Evolutionary conservation across 164 flowering plant genomes (phyloP), one percentile per base, ranked within the genome.

Genomic region (Paratinospora sagittata): DNA sequence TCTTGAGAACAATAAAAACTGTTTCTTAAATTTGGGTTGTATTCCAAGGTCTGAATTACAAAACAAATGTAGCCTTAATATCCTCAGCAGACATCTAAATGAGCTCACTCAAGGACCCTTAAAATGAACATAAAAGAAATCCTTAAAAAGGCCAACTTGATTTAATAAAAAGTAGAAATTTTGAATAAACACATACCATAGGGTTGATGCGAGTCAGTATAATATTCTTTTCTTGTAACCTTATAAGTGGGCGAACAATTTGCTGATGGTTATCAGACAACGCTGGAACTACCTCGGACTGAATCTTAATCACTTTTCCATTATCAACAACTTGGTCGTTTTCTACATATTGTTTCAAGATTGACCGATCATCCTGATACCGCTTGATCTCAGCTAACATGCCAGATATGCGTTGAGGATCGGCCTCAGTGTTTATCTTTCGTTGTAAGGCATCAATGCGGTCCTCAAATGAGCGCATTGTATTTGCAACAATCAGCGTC

Each of bases 381-480:
- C 99, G 85, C 79, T 85, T 93, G 26, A 92, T 75, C 83, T 96
- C 99, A 27, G 97, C 87, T 71, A 83, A 65, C 94, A 96, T 96
- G 68, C 93, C 91, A 65, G 90, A 67, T 70, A 82, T 67, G 8
- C 99, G 92, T 65, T 87, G 96, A 30, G 88, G 91, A 70, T 96
- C 98, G 27, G 81, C 65, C 81, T 96, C 99, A 16, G 80, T 79
- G 73, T 60, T 90, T 61, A 96, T 80, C 79, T 90, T 96, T 41
- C 96, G 81, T 75, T 89, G 97, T 69, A 96, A 77, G 61, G 89
- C 92, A 72, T 93, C 97, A 77, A 96, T 96, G 72, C 97, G 84
- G 76, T 96, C 99, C 86, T 96, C 99, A 81, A 96, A 96, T 65
- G 99, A 96, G 14, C 98, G 95, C 97, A 91, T 88, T 63, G 99